Base-by-base conservation (phyloP, 2,329 filamentous ascomycete species). In the Ceratocystis cubensis region DNA sequence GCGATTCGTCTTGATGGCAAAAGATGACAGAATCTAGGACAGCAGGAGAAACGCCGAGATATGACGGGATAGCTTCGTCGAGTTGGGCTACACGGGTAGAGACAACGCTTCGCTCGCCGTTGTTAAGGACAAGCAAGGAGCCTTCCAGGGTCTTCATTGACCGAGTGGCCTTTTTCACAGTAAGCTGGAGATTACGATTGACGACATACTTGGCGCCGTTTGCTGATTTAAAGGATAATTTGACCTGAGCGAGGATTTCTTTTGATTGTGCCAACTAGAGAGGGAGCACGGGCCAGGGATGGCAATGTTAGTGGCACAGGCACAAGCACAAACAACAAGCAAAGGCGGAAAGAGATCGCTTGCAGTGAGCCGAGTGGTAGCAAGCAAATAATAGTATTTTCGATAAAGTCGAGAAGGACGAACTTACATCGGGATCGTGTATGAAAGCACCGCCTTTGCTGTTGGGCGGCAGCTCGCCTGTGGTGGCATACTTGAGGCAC, bases 401-500 rank as follows among this genome's bases (percentile, higher is more conserved):
- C 56, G 13, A 20, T 33, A 17, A 8, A 53, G 63, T 28, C 13
- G 3, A 10, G 20, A 61, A 25, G 8, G 28, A 28, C 20, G 37
- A 20, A 69, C 71, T 69, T 74, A 88, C 83, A 78, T 94, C 94
- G n/a, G 94, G 94, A 72, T 99, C 94, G 75, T 99, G 93, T 69
- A 99, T 91, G 75, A 97, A 99, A 63, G 93, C 92, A 41, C 91
- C 92, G 33, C 88, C 88, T 71, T 87, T 88, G 78, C 87, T 92
- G 79, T 96, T 96, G 41, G 94, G 91, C 1, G 94, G 94, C 61
- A 96, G 83, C 72, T 95, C 89, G 66, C 94, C 95, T 6, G 92
- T 96, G 20, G 95, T 96, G 64, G 90, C 92, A 85, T 96, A 99
- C 74, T 96, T 96, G 73, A 99, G 88, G 75, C 91, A 96, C 76